These are phyloP conservation scores for Amaranthus palmeri DNA, from an alignment of 148 eudicot species.

Conservation along the genomic window DNA sequence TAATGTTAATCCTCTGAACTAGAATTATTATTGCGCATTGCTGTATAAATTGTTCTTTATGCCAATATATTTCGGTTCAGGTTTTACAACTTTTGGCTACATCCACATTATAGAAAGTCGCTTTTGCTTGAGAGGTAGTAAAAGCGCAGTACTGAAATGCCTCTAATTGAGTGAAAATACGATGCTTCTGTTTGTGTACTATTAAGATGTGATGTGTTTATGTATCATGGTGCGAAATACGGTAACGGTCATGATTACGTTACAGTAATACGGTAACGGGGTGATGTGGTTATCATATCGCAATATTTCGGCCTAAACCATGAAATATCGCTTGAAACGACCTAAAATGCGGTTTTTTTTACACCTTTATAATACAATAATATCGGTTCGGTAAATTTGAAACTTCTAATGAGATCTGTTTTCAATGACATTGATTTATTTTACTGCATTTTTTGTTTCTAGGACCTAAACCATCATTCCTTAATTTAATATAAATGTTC, in stretches of 20 bases:
- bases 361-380: no score
- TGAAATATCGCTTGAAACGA: no score
- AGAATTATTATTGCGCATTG: not conserved
- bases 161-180: not conserved
- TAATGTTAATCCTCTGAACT: conserved; percentile 25
- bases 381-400: no score
- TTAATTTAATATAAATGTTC: not conserved
- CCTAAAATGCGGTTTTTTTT: no score
- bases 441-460: not conserved
- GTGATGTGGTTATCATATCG: no score
- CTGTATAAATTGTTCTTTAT: not conserved
- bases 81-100: not conserved
- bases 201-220: no score
- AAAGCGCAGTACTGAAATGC: not conserved
- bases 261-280: no score
- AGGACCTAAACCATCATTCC: not conserved
- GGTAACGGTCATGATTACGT: no score
- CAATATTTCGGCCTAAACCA: no score
- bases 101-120: not conserved
- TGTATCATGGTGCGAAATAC: no score
- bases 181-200: not conserved
- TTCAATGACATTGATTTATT: not conserved
- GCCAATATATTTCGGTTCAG: not conserved
- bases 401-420: not conserved
- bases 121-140: not conserved